Evolutionary conservation across 1,139 yeast species (phyloP).

Genomic region (Protomyces lactucae-debilis): DNA sequence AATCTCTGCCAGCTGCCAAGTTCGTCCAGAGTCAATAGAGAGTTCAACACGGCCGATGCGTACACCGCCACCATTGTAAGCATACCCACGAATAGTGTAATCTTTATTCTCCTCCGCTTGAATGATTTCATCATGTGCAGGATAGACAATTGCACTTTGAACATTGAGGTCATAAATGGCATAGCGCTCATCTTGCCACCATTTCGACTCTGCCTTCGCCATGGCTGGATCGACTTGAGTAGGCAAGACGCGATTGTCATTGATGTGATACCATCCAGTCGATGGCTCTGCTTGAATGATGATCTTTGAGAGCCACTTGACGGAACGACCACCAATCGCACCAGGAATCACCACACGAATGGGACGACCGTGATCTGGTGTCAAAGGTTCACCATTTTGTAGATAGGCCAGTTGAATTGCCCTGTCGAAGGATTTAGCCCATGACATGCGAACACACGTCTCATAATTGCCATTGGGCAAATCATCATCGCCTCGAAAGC

Average conservation of each 20-base stretch:
- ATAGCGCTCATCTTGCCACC: conserved; percentile 42
- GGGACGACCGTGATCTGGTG: conserved; percentile 42
- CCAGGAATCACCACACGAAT: conserved; percentile 41
- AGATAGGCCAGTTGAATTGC: conserved; percentile 39
- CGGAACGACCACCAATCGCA: conserved; percentile 41
- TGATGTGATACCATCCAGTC: conserved; percentile 40
- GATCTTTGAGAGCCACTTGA: conserved; percentile 39
- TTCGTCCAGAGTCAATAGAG: conserved; percentile 39
- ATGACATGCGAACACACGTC: conserved; percentile 37
- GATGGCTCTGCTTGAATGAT: conserved; percentile 39
- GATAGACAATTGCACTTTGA: conserved; percentile 39
- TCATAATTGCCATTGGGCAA: conserved; percentile 42
- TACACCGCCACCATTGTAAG: conserved; percentile 41
- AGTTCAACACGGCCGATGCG: conserved; percentile 40
- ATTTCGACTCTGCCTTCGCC: conserved; percentile 36
- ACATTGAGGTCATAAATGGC: conserved; percentile 39
- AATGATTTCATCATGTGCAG: conserved; percentile 37
- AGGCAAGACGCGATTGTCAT: conserved; percentile 41
- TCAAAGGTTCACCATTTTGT: conserved; percentile 39
- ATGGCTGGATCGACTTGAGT: conserved; percentile 40
- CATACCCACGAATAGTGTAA: conserved; percentile 38
- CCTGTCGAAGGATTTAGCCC: conserved; percentile 39
- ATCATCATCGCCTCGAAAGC: conserved; percentile 40
- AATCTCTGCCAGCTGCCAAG: conserved; percentile 38
- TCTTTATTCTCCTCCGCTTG: conserved; percentile 25